Conservation (phyloP, 768 basidiomycete genomes). For the Obba rivulosa region DNA sequence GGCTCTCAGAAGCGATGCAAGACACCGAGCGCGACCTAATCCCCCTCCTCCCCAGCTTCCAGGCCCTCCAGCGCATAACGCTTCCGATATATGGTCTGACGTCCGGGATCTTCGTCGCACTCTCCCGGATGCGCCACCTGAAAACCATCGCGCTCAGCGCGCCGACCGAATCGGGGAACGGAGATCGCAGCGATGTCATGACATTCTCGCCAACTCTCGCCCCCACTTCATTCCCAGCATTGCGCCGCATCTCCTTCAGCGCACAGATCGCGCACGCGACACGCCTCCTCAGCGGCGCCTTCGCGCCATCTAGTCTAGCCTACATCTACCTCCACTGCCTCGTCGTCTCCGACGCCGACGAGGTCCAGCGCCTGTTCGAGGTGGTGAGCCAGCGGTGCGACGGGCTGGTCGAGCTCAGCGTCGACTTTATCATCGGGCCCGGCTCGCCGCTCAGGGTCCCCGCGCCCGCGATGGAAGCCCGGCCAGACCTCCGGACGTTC, state of each 20-base stretch:
- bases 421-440: conserved; percentile 28
- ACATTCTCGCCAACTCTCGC: conserved; percentile 37
- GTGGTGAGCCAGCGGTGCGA: conserved; percentile 40
- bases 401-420: conserved; percentile 37
- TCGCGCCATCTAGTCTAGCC: conserved; percentile 33
- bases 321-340: conserved; percentile 47
- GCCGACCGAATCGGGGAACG: conserved; percentile 38
- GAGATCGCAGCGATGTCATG: conserved; percentile 38
- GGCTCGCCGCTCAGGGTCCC: conserved; percentile 10
- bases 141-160: conserved; percentile 43
- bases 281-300: conserved; percentile 36
- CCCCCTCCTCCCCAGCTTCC: conserved; percentile 33
- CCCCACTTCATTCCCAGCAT: conserved; percentile 44
- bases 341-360: conserved; percentile 35
- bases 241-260: conserved; percentile 46
- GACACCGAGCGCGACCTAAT: conserved; percentile 36
- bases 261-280: conserved; percentile 29
- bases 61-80: conserved; percentile 39
- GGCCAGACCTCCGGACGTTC: conserved; percentile 31
- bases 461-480: conserved; percentile 15
- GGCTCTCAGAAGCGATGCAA: conserved; percentile 32
- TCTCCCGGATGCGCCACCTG: conserved; percentile 40
- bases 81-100: conserved; percentile 51
- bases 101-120: conserved; percentile 35
- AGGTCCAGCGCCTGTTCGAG: conserved; percentile 38